Evolutionary conservation across 192 early-diverging fungal genomes (phyloP), one percentile per base, ranked within the genome.

Genomic region (Pilobolus umbonatus): DNA sequence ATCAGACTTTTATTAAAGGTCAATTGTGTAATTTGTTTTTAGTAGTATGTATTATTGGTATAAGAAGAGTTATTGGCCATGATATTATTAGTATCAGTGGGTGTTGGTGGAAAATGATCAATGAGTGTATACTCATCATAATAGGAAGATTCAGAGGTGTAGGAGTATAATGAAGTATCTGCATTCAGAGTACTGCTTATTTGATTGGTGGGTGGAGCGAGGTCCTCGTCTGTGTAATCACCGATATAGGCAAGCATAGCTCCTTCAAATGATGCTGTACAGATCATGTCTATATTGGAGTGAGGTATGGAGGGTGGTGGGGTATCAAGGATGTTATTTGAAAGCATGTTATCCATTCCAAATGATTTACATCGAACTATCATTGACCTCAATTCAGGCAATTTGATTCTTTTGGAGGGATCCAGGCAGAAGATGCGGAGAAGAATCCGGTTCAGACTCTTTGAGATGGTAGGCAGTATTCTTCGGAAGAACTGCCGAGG

Each of bases 401-500:
- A 32, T 1, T 67, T 57, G 17, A 78, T 78, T 10, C 79, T 72
- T 36, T 59, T 61, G 25, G 48, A 40, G 21, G 79, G 79, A 53
- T 73, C 69, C 4, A 78, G 64, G 46, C 66, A 71, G 51, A 81
- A 81, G 2, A 75, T 61, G 14, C 65, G 39, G 21, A 68, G 63
- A 34, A 81, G 55, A n/a, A 78, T 81, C 25, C 78, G 77, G 26
- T 82, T 80, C 11, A 86, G 76, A 17, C 80, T 82, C 5, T 69
- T 65, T 1, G 86, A 85, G 24, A 90, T 70, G 11, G 32, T 28
- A 0, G 69, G 64, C 3, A 85, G 71, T 28, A 85, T 84, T 6
- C 69, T 68, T 44, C 82, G 78, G 30, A 90, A 81, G 64, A 86
- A 87, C 60, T 85, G 72, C 36, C 76, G 76, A 71, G 61, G 67